These are phyloP conservation scores for Yamadazyma membranifaciens DNA, from an alignment of 1,139 yeast genomes.

Conservation along the genomic window DNA sequence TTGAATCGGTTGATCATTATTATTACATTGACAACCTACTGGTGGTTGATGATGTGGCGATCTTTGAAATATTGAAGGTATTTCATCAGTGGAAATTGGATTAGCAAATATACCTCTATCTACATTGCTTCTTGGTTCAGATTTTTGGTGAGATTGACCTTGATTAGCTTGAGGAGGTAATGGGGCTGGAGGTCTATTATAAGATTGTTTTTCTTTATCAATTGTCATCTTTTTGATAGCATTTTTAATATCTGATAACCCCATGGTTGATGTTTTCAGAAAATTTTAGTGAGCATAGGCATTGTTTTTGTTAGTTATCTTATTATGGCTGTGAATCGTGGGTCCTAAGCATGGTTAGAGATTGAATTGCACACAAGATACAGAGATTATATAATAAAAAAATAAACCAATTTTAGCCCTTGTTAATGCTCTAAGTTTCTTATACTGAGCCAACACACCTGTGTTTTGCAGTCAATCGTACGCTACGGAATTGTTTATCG, in stretches of 20 bases:
- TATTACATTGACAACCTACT: constrained; percentile 25
- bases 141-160: not conserved
- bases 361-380: too few species aligned
- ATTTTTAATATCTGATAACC: constrained; percentile 27
- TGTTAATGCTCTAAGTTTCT: too few species aligned
- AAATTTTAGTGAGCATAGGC: too few species aligned
- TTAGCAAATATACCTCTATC: constrained; percentile 15
- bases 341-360: not conserved
- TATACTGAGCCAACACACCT: too few species aligned
- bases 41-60: constrained; percentile 29
- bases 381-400: too few species aligned
- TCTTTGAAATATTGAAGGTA: constrained; percentile 26
- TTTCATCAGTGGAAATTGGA: constrained; percentile 28
- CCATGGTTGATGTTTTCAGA: constrained; percentile 18
- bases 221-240: constrained; percentile 21
- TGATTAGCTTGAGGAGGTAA: constrained; percentile 2
- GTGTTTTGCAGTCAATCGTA: too few species aligned
- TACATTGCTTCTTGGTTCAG: not conserved
- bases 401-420: not conserved
- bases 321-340: too few species aligned
- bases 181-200: constrained; percentile 6
- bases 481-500: not conserved
- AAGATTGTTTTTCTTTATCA: not conserved
- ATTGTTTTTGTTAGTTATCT: too few species aligned
- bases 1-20: constrained; percentile 33